Conservation (phyloP, 78 protist genomes). For the Tieghemostelium lacteum region DNA sequence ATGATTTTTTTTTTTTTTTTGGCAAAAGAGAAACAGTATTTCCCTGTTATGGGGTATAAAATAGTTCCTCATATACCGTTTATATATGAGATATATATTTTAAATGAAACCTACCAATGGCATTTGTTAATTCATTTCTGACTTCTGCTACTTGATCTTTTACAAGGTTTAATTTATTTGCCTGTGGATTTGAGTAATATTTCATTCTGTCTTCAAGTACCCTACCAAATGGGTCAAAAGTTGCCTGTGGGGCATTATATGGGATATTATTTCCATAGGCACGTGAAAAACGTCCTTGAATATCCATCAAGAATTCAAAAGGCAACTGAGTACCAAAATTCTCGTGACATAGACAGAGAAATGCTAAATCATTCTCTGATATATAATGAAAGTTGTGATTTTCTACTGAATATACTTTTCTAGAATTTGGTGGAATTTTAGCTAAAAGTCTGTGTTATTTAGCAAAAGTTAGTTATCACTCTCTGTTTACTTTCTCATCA, state of each 20-base stretch:
- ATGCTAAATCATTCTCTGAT: conserved; percentile 77
- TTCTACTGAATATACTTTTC: conserved; percentile 57
- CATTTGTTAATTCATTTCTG: conserved; percentile 47
- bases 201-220: conserved; percentile 65
- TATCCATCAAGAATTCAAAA: conserved; percentile 58
- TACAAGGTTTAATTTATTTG: conserved; percentile 60
- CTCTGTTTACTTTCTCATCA: no score
- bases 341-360: conserved; percentile 68
- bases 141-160: conserved; percentile 62
- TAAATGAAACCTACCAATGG: conserved; percentile 16
- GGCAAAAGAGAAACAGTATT: not conserved
- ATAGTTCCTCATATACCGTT: no score
- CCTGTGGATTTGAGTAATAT: conserved; percentile 60
- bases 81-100: no score
- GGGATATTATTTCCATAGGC: conserved; percentile 51
- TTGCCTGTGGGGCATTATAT: conserved; percentile 45
- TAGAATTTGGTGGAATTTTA: conserved; percentile 65
- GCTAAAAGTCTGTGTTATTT: conserved; percentile 20
- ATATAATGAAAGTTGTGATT: conserved; percentile 72
- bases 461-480: no score
- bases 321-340: conserved; percentile 61
- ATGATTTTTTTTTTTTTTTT: not conserved
- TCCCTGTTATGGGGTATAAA: not conserved
- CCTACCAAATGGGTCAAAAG: conserved; percentile 71
- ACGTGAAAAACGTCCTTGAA: conserved; percentile 26